phyloP scores from a whole-genome alignment of 257 asterid species.

The Buddleja alternifolia region DNA sequence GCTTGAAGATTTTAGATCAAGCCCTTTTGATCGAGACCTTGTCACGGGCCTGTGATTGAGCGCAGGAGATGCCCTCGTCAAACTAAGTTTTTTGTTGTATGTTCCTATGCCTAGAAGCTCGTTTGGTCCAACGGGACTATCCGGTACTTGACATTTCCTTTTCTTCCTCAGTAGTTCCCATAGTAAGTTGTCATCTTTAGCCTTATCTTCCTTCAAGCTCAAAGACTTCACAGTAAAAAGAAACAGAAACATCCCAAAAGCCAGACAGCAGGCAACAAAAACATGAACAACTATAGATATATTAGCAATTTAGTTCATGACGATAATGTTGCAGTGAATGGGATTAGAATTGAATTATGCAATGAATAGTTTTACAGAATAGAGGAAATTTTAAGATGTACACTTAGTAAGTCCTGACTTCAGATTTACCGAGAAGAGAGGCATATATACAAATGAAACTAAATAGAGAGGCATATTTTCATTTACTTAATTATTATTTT shows the following conservation, averaged over 20 bases:
- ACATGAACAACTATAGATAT: background rate
- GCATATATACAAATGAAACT: background rate
- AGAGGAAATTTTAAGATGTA: background rate
- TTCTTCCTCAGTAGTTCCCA: constrained; percentile 66
- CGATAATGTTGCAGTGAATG: background rate
- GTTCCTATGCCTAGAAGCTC: constrained; percentile 47
- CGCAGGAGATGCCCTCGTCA: constrained; percentile 32
- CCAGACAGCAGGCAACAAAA: background rate
- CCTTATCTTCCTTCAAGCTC: constrained; percentile 41
- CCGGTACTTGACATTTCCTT: constrained; percentile 49
- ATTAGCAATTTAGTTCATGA: background rate
- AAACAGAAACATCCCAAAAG: background rate
- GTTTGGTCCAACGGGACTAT: constrained; percentile 47
- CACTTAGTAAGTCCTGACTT: background rate
- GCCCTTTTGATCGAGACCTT: constrained; percentile 29
- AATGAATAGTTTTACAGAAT: background rate
- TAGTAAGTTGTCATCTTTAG: constrained; percentile 51
- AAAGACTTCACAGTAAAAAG: constrained; percentile 28
- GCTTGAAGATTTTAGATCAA: constrained; percentile 36
- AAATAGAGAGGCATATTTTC: too few relatives aligned
- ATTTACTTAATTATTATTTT: too few relatives aligned
- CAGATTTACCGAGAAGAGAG: background rate
- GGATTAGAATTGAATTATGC: background rate
- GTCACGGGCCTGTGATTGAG: constrained; percentile 31
- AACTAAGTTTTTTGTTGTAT: constrained; percentile 33